phyloP scores from a whole-genome alignment of 331 rosid genomes.

The Cydonia oblonga region DNA sequence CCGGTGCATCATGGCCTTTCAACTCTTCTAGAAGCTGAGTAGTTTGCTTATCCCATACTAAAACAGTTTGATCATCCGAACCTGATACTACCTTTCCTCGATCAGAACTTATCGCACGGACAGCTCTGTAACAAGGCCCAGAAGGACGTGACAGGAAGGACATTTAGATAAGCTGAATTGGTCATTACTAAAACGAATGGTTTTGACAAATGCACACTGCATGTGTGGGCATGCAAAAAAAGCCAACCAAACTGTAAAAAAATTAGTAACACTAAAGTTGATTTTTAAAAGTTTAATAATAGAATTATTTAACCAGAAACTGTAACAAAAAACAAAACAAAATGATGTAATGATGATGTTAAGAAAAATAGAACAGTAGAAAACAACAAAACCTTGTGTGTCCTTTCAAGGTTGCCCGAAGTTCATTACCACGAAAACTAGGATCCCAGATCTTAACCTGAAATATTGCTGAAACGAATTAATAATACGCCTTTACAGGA shows the following conservation, averaged over 20 bases:
- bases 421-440: conserved; percentile 92
- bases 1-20: conserved; percentile 95
- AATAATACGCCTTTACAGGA: conserved; percentile 7
- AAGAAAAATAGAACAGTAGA: background rate
- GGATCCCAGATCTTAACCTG: conserved; percentile 99
- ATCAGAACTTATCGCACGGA: conserved; percentile 92
- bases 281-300: background rate
- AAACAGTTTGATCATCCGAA: conserved; percentile 83
- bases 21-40: conserved; percentile 97
- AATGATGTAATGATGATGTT: background rate
- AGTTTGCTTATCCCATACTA: conserved; percentile 97
- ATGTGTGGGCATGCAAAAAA: background rate
- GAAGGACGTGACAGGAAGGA: background rate
- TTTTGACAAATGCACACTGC: too few species aligned
- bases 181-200: too few species aligned
- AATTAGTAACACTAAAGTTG: background rate
- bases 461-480: conserved; percentile 17
- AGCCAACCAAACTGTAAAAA: background rate
- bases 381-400: conserved; percentile 61
- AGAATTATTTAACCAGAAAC: background rate
- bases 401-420: conserved; percentile 89
- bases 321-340: background rate
- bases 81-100: conserved; percentile 91
- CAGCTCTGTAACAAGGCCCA: conserved; percentile 49
- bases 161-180: background rate